Conservation (phyloP, 768 basidiomycete genomes). For the Austroboletus eburneus region DNA sequence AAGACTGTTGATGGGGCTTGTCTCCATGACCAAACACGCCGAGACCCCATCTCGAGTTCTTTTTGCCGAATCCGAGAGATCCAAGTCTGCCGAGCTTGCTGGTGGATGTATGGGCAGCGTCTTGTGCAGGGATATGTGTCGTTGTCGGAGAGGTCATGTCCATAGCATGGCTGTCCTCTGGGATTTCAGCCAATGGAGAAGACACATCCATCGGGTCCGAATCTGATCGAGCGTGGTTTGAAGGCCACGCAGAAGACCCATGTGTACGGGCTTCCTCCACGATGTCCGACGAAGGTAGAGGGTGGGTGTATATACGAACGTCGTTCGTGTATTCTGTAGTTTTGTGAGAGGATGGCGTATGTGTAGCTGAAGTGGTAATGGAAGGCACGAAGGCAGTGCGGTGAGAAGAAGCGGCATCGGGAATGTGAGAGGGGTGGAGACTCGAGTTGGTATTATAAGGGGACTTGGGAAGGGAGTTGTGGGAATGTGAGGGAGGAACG, state of each 20-base stretch:
- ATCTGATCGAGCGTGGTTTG: slow-evolving; percentile 28
- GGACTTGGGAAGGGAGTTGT: slow-evolving; percentile 37
- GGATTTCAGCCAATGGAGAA: slow-evolving; percentile 42
- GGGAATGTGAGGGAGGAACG: slow-evolving; percentile 48
- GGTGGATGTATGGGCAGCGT: slow-evolving; percentile 38
- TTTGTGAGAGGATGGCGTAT: slow-evolving; percentile 30
- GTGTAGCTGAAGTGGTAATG: slow-evolving; percentile 27
- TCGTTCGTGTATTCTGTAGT: slow-evolving; percentile 35
- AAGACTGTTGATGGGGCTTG: slow-evolving; percentile 54
- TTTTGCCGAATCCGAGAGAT: slow-evolving; percentile 63
- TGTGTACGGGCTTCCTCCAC: slow-evolving; percentile 28
- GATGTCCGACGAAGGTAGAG: slow-evolving; percentile 28
- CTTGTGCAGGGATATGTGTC: slow-evolving; percentile 35
- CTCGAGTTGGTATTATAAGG: slow-evolving; percentile 37
- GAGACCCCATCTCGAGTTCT: slow-evolving; percentile 62
- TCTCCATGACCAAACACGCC: slow-evolving; percentile 69
- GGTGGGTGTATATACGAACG: slow-evolving; percentile 31
- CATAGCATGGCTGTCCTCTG: slow-evolving; percentile 41
- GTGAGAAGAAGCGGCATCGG: slow-evolving; percentile 48
- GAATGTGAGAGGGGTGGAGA: slow-evolving; percentile 39
- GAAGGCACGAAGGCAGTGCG: slow-evolving; percentile 50
- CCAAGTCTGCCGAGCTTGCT: slow-evolving; percentile 57
- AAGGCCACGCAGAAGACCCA: slow-evolving; percentile 23
- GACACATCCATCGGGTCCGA: slow-evolving; percentile 56
- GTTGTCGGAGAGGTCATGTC: slow-evolving; percentile 40